Base-by-base conservation (phyloP, 2,329 filamentous ascomycete species). In the Aspergillus pseudonomiae region DNA sequence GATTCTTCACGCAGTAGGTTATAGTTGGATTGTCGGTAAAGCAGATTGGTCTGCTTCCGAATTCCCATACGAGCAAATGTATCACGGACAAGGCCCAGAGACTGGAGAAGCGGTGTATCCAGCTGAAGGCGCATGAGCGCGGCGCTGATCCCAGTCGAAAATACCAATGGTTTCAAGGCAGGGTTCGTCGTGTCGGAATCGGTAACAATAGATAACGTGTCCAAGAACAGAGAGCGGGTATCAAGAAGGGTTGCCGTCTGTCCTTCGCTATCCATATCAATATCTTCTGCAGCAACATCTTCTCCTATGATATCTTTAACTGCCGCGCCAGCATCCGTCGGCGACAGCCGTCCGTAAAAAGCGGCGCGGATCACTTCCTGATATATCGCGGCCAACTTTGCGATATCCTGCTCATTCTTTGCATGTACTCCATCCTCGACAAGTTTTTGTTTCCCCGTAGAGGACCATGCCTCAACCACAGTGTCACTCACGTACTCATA, bases 11-110 rank as follows among this genome's bases (percentile, higher is more conserved):
- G 89, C 24, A 99, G 83, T 9, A 99, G 82, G 73, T 99, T 99
- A 82, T 97, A 98, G 77, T 97, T 98, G 16, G 94, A 93, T 78
- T 98, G 95, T 64, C 94, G 90, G 77, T 99, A 99, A 0, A 99
- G 85, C 5, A 95, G 84, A 71, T 97, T 96, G 9, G 95, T 99
- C 56, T 94, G 91, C 73, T 96, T 93, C 61, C 94, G 89, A 68
- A 97, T 93, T 19, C 91, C 90, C 74, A 95, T 88, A 68, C 90
- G 90, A 62, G 86, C 84, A 76, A 98, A 99, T 6, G 90, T 94
- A n/a, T 90, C 88, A 57, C 93, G 88, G 56, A 97, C 92, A 50
- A 99, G 83, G 11, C 91, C 91, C 16, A 97, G 81, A 32, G 90
- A 85, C 71, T 91, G 87, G 12, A 98, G 82, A 10, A 96, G 80